Evolutionary conservation across 2,329 filamentous ascomycete genomes (phyloP), one percentile per base, ranked within the genome.

Genomic region (Hypoxylon sp.): DNA sequence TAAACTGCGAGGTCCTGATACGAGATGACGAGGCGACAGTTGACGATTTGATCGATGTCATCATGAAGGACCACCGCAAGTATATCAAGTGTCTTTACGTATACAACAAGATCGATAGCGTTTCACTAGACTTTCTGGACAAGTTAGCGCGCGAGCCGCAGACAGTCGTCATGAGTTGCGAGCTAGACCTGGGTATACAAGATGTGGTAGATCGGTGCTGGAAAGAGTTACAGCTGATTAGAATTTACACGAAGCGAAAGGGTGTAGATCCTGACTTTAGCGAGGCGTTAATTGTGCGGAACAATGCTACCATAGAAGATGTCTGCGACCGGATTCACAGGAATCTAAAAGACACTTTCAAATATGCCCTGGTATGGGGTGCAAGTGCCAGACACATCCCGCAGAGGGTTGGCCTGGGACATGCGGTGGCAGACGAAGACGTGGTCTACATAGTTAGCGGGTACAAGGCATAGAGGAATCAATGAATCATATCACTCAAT

Each of bases 61-160:
- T 99, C 82, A 98, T 98, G 95, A 97, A 96, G 81, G 94, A 98
- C 78, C 96, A 99, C 84, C 87, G 96, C 78, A 99, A 97, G 81
- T 99, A 99, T 85, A 98, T 99, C 84, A 89, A 86, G 79, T 91
- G 93, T 78, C 87, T 99, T 33, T 99, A 99, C 82, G 95, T 98
- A 33, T 99, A 99, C 90, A 99, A 99, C 91, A 99, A 99, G 84
- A 97, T 99, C 83, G 96, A 99, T 83, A 91, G 90, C 79, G 93
- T 99, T 67, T 95, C 92, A 46, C 88, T 99, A 72, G 94, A 98
- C 79, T 97, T 97, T 81, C 88, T 99, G 52, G 93, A 99, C 84
- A 90, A 92, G 78, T 86, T 99, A 22, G 96, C 97, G 4, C 91
- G 94, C 67, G 97, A 99, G 82, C 93, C 94, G 2, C 86, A 98